Conservation (phyloP, 257 asterid genomes). For the Jacaranda mimosifolia region DNA sequence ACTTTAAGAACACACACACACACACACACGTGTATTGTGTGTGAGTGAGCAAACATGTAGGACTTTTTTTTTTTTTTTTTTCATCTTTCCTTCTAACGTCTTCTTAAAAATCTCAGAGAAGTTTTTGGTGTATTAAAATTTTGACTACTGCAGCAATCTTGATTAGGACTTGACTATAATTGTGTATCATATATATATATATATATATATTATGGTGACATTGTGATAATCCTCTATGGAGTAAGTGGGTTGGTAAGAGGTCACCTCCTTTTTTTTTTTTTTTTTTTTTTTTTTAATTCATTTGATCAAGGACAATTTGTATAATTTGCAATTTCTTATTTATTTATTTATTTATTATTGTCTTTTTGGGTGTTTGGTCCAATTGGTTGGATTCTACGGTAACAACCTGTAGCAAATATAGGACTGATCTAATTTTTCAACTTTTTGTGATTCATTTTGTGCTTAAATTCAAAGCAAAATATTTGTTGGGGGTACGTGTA, state of each 20-base stretch:
- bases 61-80: background rate
- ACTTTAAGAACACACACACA: background rate
- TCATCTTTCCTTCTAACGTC: background rate
- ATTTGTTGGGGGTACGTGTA: constrained; percentile 26
- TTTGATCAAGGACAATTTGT: background rate
- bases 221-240: background rate
- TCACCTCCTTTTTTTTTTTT: background rate
- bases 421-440: background rate
- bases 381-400: constrained; percentile 9
- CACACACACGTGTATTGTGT: background rate
- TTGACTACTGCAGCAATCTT: background rate
- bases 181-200: background rate
- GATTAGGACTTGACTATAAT: background rate
- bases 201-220: background rate
- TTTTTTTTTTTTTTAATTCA: background rate
- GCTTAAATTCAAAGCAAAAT: constrained; percentile 40
- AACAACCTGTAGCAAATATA: background rate
- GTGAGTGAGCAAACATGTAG: background rate
- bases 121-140: background rate
- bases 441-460: background rate
- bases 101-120: background rate
- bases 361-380: background rate
- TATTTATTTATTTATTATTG: background rate
- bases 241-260: background rate
- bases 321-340: background rate